Evolutionary conservation across 148 eudicot species (phyloP), one percentile per base, ranked within the genome.

Genomic region (Fallopia convolvulus): DNA sequence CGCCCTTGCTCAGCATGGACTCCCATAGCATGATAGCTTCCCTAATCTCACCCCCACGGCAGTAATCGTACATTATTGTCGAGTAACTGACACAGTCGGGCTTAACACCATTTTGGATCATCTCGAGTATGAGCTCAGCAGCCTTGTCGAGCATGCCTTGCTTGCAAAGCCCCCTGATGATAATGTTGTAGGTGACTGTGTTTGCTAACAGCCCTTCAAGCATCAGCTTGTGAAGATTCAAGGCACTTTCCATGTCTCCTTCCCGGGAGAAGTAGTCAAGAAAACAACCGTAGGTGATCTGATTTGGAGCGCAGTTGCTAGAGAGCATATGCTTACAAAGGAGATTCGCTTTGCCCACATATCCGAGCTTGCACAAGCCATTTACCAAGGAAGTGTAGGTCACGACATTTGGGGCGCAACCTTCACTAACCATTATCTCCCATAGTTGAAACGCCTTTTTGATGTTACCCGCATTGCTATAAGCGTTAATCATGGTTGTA

Each of bases 21-120:
- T 90, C 89, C 98, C 97, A 93, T 36, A 91, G 79, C 68, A 72
- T 84, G 73, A 85, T 82, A 32, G 98, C 98, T 76, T 82, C 86
- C 58, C 70, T 61, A 79, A 90, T 80, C 70, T 86, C 74, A 78
- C 94, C 91, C 47, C 70, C 85, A 76, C 79, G 89, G 83, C 97
- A 93, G 48, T 86, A 83, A 77, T 85, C 89, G 47, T 79, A 83
- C 65, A 91, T 87, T 70, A 93, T 82, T 47, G 94, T 90, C 8
- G 97, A 93, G 79, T 91, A 93, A 79, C 94, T 93, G 79, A 91
- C 76, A 73, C 94, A 91, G 83, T 93, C 93, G n/a, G 97, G 93
- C 70, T 77, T 73, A n/a, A 91, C 80, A 74, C 81, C 84, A 63
- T 80, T 83, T 40, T 75, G 83, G 32, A 76, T 76, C 98, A 93